Evolutionary conservation across 2,329 filamentous ascomycete genomes (phyloP), one percentile per base, ranked within the genome.

Genomic region (Sordariomycetes sp.): DNA sequence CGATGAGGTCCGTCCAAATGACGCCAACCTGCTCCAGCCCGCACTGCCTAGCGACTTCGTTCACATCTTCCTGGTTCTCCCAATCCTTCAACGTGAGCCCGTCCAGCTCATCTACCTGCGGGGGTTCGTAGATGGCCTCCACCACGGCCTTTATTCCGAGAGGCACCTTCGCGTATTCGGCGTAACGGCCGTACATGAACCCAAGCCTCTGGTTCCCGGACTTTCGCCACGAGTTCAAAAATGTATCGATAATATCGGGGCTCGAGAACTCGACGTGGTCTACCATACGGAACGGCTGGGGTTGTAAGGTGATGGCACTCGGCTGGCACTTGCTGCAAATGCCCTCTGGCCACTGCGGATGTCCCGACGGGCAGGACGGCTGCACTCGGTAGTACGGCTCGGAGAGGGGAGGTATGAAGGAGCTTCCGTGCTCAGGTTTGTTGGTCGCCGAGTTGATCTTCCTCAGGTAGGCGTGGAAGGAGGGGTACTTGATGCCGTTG

Each of bases 321-420:
- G 94, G 94, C 67, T 99, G 95, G 65, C 94, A 99, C 69, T 97
- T 99, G 59, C 89, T 95, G 74, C 94, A 99, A 62, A 99, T 97
- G 17, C 94, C 94, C 64, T 95, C 90, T 2, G 94, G 94, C 85
- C 94, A 99, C 50, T 86, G 82, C 20, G 90, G 86, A 71, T 99
- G 94, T 2, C 94, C 94, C 0, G 90, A 91, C 0, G 95, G 92
- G 66, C 94, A 99, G 65, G 96, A 84, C 55, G 80, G 84, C 69
- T 84, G 87, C 59, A 99, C 92, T 64, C 92, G 84, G 70, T 90
- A 96, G 70, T 88, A 96, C 0, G 92, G 92, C 70, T 99, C 95
- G 58, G 82, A 89, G 13, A 99, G 80, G 1, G 94, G 94, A 13
- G 94, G 94, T 74, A 99, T 97, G 68, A 94, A 99, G 7, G 94